Evolutionary conservation across 805 yeast genomes (phyloP), one percentile per base, ranked within the genome.

Genomic region (Wickerhamomyces canadensis): DNA sequence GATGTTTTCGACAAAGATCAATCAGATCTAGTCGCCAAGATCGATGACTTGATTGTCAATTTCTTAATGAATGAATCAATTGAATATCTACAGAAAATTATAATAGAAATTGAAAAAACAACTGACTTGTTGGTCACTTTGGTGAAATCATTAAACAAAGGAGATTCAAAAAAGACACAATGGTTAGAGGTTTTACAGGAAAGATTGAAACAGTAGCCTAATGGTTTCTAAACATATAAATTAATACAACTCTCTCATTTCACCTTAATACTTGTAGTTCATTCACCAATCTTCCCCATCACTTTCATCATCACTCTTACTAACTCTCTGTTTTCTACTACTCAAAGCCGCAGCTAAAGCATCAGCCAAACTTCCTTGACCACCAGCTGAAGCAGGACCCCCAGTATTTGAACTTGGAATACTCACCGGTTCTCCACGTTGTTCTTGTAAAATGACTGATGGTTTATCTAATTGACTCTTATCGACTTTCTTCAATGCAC

Each of bases 301-400:
- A 45, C 84, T 93, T 48, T 84, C 95, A 42, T 83, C 93, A 45
- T 87, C 95, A 47, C 87, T 79, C 15, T 70, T 76, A 2, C 84
- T 72, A 7, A 91, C 95, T 58, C 86, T 87, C 16, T 74, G 77
- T 61, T 91, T 91, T 54, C 97, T 74, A 39, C 77, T 75, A 51
- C 72, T 84, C 47, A 91, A 70, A 4, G 97, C 98, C 14, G 84
- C 84, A 9, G 94, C 87, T 36, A 88, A 64, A 0, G 96, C 96
- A 58, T 85, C 94, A 2, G 95, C 96, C 41, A 88, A 62, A 12
- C 76, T 68, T 2, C 78, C 83, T 1, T 83, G 76, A 33, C 72
- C 79, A 8, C 74, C 71, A 4, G 68, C 58, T 11, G 65, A 62
- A 4, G 62, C 68, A 12, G 67, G 52, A 9, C 67, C 53, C n/a